Percentiles rank a stretch among this genome's conserved stretches.
phyloP scores from a whole-genome alignment of 768 basidiomycete genomes.

The Auricularia auricula-judae region DNA sequence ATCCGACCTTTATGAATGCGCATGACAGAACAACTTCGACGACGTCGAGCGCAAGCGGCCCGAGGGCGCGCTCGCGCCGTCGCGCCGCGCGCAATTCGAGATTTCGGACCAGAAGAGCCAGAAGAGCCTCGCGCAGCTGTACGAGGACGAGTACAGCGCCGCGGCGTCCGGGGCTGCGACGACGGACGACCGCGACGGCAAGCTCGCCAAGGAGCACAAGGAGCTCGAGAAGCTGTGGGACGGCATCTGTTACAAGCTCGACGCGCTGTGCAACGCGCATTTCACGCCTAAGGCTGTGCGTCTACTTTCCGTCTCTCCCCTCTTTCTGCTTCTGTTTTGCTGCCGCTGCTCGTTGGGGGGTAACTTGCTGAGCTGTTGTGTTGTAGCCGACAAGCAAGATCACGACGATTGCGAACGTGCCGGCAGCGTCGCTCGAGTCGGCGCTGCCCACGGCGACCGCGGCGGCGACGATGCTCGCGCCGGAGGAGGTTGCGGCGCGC shows the following conservation, averaged over 20 bases:
- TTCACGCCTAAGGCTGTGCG: slow-evolving; percentile 88
- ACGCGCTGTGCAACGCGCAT: slow-evolving; percentile 89
- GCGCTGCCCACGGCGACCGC: slow-evolving; percentile 79
- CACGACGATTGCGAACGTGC: slow-evolving; percentile 69
- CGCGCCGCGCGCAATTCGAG: slow-evolving; percentile 52
- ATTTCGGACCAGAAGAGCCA: slow-evolving; percentile 80
- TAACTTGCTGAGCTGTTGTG: too few species aligned
- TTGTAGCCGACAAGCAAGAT: slow-evolving; percentile 80
- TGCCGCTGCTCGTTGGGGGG: too few species aligned
- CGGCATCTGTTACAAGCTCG: slow-evolving; percentile 74
- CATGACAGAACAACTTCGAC: slow-evolving; percentile 55
- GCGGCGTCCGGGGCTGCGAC: slow-evolving; percentile 43
- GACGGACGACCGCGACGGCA: slow-evolving; percentile 76
- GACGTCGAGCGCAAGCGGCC: slow-evolving; percentile 81
- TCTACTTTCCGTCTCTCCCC: slow-evolving; percentile 8
- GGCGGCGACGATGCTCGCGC: slow-evolving; percentile 71
- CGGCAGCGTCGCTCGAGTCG: slow-evolving; percentile 77
- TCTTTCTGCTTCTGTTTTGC: slow-evolving; percentile 7
- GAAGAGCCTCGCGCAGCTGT: slow-evolving; percentile 89
- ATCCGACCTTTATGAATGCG: background rate
- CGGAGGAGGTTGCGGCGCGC: slow-evolving; percentile 76
- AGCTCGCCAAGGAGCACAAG: slow-evolving; percentile 77
- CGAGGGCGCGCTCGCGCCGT: background rate
- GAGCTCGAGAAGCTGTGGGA: slow-evolving; percentile 82
- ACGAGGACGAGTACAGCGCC: slow-evolving; percentile 83